Evolutionary conservation across 1,284 basidiomycete species (phyloP).

Genomic region (Pterula multifida): DNA sequence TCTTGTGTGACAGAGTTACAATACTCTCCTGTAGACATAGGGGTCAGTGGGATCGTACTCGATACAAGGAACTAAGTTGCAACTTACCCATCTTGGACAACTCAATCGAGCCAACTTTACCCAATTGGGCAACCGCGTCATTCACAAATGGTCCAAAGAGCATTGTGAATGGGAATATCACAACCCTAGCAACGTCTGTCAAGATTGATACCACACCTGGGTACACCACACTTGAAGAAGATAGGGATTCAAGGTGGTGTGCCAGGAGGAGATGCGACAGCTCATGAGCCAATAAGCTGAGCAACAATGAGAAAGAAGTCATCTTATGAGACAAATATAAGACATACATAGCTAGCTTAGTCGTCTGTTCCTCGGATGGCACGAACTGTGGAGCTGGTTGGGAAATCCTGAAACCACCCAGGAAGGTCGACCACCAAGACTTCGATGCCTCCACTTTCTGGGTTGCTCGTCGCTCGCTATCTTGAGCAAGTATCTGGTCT

Average conservation of each 20-base stretch:
- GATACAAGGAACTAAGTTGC: background rate
- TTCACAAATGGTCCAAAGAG: slow-evolving; percentile 85
- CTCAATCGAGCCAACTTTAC: slow-evolving; percentile 64
- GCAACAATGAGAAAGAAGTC: background rate
- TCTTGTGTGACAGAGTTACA: slow-evolving; percentile 71
- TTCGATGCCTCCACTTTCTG: slow-evolving; percentile 16
- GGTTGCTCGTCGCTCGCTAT: slow-evolving; percentile 14
- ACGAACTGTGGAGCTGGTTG: slow-evolving; percentile 25
- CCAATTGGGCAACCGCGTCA: slow-evolving; percentile 75
- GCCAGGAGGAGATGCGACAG: slow-evolving; percentile 77
- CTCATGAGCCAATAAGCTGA: slow-evolving; percentile 73
- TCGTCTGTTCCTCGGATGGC: slow-evolving; percentile 72
- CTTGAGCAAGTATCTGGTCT: slow-evolving; percentile 59
- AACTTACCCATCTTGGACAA: slow-evolving; percentile 36
- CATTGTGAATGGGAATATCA: slow-evolving; percentile 82
- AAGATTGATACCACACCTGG: slow-evolving; percentile 70
- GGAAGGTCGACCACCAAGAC: slow-evolving; percentile 37
- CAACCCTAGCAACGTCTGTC: slow-evolving; percentile 61
- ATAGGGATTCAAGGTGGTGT: slow-evolving; percentile 83
- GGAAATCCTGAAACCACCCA: slow-evolving; percentile 31
- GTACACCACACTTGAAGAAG: slow-evolving; percentile 69
- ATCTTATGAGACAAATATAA: background rate
- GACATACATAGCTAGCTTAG: slow-evolving; percentile 52
- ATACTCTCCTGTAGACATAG: slow-evolving; percentile 32
- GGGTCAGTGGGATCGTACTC: background rate